phyloP scores from a whole-genome alignment of 225 moss, liverwort and hornwort species.

The Neckera pumila region DNA sequence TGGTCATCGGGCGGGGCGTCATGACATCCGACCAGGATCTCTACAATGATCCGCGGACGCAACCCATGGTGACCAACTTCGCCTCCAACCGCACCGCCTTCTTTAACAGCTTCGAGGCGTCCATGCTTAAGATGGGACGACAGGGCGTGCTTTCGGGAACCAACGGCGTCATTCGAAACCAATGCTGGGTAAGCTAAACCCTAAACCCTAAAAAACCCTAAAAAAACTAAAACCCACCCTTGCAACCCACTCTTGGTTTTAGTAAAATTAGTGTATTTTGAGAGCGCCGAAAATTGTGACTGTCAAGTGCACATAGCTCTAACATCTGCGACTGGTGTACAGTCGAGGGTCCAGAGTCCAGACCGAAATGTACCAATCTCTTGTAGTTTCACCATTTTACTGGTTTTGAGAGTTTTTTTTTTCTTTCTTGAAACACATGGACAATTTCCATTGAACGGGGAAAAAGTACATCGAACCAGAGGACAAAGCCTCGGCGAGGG shows the following conservation, averaged over 20 bases:
- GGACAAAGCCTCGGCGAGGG: too few relatives aligned
- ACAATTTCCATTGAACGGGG: too few relatives aligned
- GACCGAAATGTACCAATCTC: background rate
- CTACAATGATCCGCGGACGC: slow-evolving; percentile 25
- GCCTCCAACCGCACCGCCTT: slow-evolving; percentile 22
- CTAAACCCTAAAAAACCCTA: background rate
- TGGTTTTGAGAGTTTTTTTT: background rate
- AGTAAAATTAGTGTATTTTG: background rate
- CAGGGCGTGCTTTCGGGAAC: slow-evolving; percentile 35
- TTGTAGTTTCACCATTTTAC: background rate
- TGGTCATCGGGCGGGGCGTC: slow-evolving; percentile 25
- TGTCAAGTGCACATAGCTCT: background rate
- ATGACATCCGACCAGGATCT: slow-evolving; percentile 39
- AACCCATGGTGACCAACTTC: slow-evolving; percentile 9
- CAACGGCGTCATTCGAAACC: slow-evolving; percentile 36
- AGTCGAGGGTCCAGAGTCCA: background rate
- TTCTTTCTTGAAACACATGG: too few relatives aligned
- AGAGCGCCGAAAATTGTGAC: background rate
- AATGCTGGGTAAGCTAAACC: slow-evolving; percentile 31
- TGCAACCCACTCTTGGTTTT: background rate
- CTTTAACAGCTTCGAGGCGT: slow-evolving; percentile 6
- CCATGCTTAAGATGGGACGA: slow-evolving; percentile 30
- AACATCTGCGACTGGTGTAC: background rate
- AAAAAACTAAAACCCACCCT: background rate
- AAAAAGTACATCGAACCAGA: too few relatives aligned